Conservation (phyloP, 495 filamentous ascomycete species). For the Xylona heveae region DNA sequence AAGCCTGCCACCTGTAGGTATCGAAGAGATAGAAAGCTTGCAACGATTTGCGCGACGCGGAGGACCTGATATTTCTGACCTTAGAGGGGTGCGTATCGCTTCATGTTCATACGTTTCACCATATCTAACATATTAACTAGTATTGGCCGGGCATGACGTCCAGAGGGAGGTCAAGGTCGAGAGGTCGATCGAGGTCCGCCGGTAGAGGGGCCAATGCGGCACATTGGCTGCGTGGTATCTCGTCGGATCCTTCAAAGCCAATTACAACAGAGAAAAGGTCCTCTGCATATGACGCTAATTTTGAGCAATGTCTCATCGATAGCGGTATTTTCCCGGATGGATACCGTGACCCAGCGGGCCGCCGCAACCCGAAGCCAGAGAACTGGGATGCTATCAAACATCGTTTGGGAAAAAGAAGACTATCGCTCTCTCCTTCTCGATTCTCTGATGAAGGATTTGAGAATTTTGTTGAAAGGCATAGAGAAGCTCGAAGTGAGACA, state of each 20-base stretch:
- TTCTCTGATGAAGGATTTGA: constrained; percentile 13
- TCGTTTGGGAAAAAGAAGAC: constrained; percentile 11
- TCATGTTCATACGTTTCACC: too few species aligned
- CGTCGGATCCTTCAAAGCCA: too few species aligned
- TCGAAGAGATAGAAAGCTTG: constrained; percentile 1
- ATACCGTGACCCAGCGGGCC: constrained; percentile 5
- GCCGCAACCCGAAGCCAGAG: constrained; percentile 4
- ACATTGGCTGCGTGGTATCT: too few species aligned
- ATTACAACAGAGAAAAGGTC: constrained; percentile 5
- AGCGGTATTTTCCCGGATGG: constrained; percentile 12
- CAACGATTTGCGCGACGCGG: constrained; percentile 12
- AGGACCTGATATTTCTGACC: constrained; percentile 9
- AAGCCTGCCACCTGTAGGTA: not conserved
- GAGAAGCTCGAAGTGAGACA: constrained; percentile 14
- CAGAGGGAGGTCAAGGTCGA: too few species aligned
- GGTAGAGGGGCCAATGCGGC: too few species aligned
- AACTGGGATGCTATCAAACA: constrained; percentile 14
- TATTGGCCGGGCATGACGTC: too few species aligned
- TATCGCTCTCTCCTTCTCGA: constrained; percentile 19
- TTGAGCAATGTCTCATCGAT: constrained; percentile 18
- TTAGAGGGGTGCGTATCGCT: constrained; percentile 9
- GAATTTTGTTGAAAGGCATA: constrained; percentile 12
- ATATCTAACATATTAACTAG: too few species aligned
- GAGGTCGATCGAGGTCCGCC: too few species aligned
- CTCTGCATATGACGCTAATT: constrained; percentile 13